A percentile compares a stretch with the other conserved stretches of the same genome.
phyloP scores from a whole-genome alignment of 2,329 filamentous ascomycete species.

The Hypomyces rosellus region DNA sequence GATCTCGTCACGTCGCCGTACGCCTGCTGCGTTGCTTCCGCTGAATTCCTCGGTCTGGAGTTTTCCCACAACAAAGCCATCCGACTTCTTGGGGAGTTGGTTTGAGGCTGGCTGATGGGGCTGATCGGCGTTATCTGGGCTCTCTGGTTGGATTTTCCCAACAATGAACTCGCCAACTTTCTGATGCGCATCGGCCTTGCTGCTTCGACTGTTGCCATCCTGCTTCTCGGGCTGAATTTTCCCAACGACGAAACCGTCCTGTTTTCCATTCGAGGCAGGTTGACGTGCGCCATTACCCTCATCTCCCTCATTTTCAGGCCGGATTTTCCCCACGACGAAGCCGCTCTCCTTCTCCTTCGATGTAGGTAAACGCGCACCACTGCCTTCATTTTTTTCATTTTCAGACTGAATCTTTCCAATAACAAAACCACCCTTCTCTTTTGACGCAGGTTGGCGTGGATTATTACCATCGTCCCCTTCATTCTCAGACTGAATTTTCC shows the following conservation, averaged over 20 bases:
- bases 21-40: background rate
- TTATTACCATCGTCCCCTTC: slow-evolving; percentile 2
- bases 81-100: background rate
- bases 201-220: no score
- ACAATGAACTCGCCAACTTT: background rate
- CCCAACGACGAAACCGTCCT: background rate
- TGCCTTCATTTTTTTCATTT: no score
- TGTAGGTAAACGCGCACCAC: no score
- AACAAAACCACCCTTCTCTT: background rate
- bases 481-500: background rate
- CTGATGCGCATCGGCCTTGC: no score
- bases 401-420: background rate
- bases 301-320: background rate
- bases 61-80: slow-evolving; percentile 3
- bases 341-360: background rate
- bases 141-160: slow-evolving; percentile 4
- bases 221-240: slow-evolving; percentile 1
- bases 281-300: background rate
- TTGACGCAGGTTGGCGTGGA: background rate
- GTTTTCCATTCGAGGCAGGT: background rate
- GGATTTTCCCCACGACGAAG: slow-evolving; percentile 4
- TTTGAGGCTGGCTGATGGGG: no score
- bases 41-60: background rate
- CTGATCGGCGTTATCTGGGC: background rate
- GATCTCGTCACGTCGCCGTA: background rate